phyloP scores from a whole-genome alignment of 2,329 filamentous ascomycete genomes.

The Colletotrichum sp. region DNA sequence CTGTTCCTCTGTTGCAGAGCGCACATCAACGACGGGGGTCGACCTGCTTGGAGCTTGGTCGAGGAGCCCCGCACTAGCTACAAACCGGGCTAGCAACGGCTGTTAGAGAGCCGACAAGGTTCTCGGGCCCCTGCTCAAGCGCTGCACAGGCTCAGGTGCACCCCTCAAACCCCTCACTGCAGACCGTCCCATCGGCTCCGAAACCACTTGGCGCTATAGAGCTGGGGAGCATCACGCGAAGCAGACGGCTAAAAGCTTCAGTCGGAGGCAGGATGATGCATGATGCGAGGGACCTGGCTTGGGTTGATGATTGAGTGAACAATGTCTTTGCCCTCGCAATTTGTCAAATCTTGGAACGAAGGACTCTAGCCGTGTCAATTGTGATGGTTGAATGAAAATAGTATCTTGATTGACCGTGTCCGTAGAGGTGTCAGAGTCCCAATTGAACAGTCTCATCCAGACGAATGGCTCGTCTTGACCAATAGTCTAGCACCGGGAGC shows the following conservation, averaged over 20 bases:
- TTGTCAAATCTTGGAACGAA: neutral
- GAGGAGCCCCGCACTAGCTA: conserved; percentile 21
- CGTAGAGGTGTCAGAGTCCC: neutral
- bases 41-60: conserved; percentile 12
- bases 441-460: neutral
- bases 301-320: neutral
- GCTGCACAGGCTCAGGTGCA: neutral
- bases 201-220: neutral
- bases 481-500: neutral
- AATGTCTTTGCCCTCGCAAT: neutral
- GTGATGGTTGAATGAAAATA: neutral
- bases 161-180: conserved; percentile 4
- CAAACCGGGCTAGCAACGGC: conserved; percentile 6
- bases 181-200: neutral
- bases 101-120: conserved; percentile 14
- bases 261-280: neutral
- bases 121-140: neutral
- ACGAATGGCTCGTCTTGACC: neutral
- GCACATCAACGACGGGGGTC: neutral
- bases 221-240: neutral
- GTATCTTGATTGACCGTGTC: neutral
- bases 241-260: neutral
- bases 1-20: neutral
- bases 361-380: neutral
- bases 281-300: neutral